These are phyloP conservation scores for Botryosphaeria dothidea DNA, from an alignment of 2,329 filamentous ascomycete species.

Conservation along the genomic window DNA sequence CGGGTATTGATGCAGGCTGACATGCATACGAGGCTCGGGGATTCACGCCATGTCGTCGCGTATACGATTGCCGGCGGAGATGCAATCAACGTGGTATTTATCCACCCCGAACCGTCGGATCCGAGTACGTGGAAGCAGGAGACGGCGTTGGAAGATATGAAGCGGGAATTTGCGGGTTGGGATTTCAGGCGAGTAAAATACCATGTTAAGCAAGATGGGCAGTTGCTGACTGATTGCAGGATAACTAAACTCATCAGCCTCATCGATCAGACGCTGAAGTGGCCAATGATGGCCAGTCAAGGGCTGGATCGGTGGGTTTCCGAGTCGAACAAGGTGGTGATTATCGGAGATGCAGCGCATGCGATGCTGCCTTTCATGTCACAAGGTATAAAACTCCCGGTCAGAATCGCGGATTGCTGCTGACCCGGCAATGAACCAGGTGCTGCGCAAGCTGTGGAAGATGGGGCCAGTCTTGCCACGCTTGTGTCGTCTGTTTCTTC, in stretches of 20 bases:
- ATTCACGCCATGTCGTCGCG: conserved; percentile 48
- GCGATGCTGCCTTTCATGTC: conserved; percentile 28
- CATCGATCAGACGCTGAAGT: conserved; percentile 26
- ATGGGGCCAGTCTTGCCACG: conserved; percentile 63
- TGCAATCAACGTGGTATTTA: conserved; percentile 64
- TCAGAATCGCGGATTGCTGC: neutral
- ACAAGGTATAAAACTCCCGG: conserved; percentile 29
- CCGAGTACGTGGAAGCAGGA: conserved; percentile 50
- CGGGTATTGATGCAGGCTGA: too few species aligned
- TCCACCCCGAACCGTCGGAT: conserved; percentile 62
- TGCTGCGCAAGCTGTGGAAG: conserved; percentile 67
- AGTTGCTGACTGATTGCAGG: conserved; percentile 16
- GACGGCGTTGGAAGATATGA: conserved; percentile 62
- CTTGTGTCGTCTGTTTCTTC: conserved; percentile 33
- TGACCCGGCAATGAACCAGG: neutral
- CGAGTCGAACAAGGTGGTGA: conserved; percentile 21
- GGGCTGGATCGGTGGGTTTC: conserved; percentile 24
- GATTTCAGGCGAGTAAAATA: conserved; percentile 53
- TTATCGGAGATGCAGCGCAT: conserved; percentile 28
- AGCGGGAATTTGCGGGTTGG: conserved; percentile 59
- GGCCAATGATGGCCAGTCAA: conserved; percentile 24
- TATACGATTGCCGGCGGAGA: conserved; percentile 51
- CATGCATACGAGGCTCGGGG: conserved; percentile 31
- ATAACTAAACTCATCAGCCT: conserved; percentile 32
- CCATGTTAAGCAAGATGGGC: conserved; percentile 20